Evolutionary conservation across 192 early-diverging fungal species (phyloP), one percentile per base, ranked within the genome.

Genomic region (Coemansia sp.): DNA sequence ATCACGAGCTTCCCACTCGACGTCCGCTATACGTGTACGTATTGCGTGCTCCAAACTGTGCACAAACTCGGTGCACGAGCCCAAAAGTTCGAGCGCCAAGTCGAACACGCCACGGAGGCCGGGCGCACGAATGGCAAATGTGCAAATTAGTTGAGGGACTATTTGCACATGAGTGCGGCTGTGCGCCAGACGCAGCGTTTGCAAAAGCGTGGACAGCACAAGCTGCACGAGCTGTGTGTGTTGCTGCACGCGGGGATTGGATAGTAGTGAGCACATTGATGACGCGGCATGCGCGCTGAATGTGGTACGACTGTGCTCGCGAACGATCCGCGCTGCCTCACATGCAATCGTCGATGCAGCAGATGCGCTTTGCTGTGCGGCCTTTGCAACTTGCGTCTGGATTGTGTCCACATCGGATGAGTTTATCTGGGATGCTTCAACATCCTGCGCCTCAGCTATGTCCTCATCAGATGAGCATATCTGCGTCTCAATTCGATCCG

Each of bases 1-100:
- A 52, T 81, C 78, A 5, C 78, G 50, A 2, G 64, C 60, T 54
- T 81, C 78, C 78, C 78, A 81, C 61, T 71, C 72, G 12, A 72
- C 66, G 22, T 81, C 78, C 0, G 42, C 72, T 64, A 81, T 22
- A 12, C 78, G 59, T 3, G 44, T 28, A 2, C 59, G 28, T 14
- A 81, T 37, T 14, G 50, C 22, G 4, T 14, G 15, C 19, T 20
- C 56, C 66, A 71, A 25, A 17, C 22, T 0, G 0, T 22, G 52
- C 25, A 28, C 23, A 54, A 48, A 53, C 40, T 22, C 31, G 0
- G 31, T 44, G 15, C 40, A 44, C 6, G 57, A 0, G 20, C 46
- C 37, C 14, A 12, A 46, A 15, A 68, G 48, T 20, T 78, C 66
- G 7, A 53, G 50, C 2, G 64, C 75, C 52, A 78, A 22, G 5